Conservation (phyloP, 306 rosid species). For the Lathyrus oleraceus region DNA sequence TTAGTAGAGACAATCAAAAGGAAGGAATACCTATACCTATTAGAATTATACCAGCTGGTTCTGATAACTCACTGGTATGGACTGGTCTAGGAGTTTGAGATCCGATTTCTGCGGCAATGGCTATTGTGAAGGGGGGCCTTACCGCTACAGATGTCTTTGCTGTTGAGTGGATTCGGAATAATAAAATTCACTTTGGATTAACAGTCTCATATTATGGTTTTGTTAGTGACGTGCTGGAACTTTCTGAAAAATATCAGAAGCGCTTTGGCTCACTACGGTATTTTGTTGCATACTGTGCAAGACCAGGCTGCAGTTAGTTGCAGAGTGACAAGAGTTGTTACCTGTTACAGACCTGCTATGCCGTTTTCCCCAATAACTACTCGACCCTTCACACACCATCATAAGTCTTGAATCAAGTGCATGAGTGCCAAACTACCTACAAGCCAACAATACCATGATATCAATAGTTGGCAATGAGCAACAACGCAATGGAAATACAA, state of each 20-base stretch:
- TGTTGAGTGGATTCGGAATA: constrained; percentile 88
- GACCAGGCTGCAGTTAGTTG: too few species aligned
- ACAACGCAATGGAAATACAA: too few species aligned
- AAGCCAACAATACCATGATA: too few species aligned
- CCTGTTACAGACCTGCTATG: too few species aligned
- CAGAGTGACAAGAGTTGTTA: too few species aligned
- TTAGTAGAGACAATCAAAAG: constrained; percentile 90
- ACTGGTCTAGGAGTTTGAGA: constrained; percentile 99
- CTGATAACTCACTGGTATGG: constrained; percentile 97
- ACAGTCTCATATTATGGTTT: constrained; percentile 96
- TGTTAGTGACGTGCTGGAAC: constrained; percentile 94
- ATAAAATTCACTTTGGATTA: constrained; percentile 87
- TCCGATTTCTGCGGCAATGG: constrained; percentile 96
- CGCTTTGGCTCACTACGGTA: constrained; percentile 94
- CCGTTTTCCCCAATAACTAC: too few species aligned
- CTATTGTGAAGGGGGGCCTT: constrained; percentile 99
- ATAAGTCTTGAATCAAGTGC: too few species aligned
- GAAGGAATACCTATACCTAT: constrained; percentile 98
- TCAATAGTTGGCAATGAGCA: too few species aligned
- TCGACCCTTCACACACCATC: too few species aligned
- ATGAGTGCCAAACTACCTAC: too few species aligned
- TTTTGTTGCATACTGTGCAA: too few species aligned
- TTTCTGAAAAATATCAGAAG: constrained; percentile 93
- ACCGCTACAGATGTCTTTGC: constrained; percentile 98
- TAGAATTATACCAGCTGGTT: constrained; percentile 98